These are phyloP conservation scores for Xylaria cubensis DNA, from an alignment of 495 filamentous ascomycete genomes.

Conservation along the genomic window DNA sequence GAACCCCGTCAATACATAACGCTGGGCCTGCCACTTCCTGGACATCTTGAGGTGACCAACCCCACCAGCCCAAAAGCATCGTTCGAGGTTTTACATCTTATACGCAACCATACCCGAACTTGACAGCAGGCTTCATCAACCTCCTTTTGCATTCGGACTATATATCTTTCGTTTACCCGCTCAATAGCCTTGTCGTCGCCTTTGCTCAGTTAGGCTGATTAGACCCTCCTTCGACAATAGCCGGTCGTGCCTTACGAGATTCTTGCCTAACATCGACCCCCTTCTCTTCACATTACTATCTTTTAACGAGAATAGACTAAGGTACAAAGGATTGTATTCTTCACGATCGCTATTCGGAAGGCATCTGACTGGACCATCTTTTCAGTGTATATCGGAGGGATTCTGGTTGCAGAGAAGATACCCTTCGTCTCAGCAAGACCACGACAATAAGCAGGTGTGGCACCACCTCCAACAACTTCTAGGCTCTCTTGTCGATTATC, in stretches of 20 bases:
- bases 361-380: background rate
- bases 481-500: background rate
- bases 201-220: background rate
- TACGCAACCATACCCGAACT: constrained; percentile 35
- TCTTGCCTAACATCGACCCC: background rate
- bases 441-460: background rate
- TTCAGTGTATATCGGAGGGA: background rate
- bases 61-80: constrained; percentile 45
- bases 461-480: background rate
- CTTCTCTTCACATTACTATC: background rate
- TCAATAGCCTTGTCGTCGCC: background rate
- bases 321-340: constrained; percentile 13
- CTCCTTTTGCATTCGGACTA: constrained; percentile 32
- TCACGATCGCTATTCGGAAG: background rate
- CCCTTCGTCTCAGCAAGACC: constrained; percentile 3
- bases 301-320: constrained; percentile 1
- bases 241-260: background rate
- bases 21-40: constrained; percentile 45
- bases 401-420: background rate
- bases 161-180: constrained; percentile 30
- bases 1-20: constrained; percentile 52
- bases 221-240: constrained; percentile 9
- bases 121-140: constrained; percentile 29
- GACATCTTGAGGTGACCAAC: constrained; percentile 46
- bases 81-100: constrained; percentile 41